phyloP scores from a whole-genome alignment of 2,329 filamentous ascomycete species.

The Nemania abortiva region DNA sequence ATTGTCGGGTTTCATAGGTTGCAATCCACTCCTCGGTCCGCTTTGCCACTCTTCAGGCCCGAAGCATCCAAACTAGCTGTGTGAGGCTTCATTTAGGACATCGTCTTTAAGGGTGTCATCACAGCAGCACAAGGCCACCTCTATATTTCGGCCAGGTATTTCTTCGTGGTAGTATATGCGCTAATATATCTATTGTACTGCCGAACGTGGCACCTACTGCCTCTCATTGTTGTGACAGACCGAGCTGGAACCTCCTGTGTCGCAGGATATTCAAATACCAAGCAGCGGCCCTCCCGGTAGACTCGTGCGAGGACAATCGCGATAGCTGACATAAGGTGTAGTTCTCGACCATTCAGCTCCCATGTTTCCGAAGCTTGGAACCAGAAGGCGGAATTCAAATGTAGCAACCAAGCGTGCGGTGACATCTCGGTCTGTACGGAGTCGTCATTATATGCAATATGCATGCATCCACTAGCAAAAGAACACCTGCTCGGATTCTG shows the following conservation, averaged over 20 bases:
- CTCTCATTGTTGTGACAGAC: conserved; percentile 21
- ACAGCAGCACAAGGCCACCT: conserved; percentile 31
- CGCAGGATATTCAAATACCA: not conserved
- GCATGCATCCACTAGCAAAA: conserved; percentile 41
- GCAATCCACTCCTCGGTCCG: conserved; percentile 29
- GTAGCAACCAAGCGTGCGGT: conserved; percentile 36
- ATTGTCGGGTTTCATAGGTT: conserved; percentile 35
- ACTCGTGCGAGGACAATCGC: not conserved
- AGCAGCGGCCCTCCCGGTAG: not conserved
- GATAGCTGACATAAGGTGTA: not conserved
- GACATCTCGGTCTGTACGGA: conserved; percentile 46
- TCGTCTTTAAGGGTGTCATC: conserved; percentile 31
- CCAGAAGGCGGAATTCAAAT: conserved; percentile 10
- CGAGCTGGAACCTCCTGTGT: conserved; percentile 5
- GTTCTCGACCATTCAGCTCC: conserved; percentile 14
- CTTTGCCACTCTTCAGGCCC: conserved; percentile 24
- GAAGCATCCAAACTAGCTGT: conserved; percentile 18
- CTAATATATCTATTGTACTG: conserved; percentile 21
- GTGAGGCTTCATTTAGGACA: conserved; percentile 21
- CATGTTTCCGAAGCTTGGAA: conserved; percentile 6
- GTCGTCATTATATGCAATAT: conserved; percentile 39
- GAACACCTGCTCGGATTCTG: conserved; percentile 40
- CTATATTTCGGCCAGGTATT: conserved; percentile 29
- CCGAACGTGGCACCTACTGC: conserved; percentile 21
- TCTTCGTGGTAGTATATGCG: conserved; percentile 9